phyloP scores from a whole-genome alignment of 2,329 filamentous ascomycete genomes.

The Aureobasidium musti region DNA sequence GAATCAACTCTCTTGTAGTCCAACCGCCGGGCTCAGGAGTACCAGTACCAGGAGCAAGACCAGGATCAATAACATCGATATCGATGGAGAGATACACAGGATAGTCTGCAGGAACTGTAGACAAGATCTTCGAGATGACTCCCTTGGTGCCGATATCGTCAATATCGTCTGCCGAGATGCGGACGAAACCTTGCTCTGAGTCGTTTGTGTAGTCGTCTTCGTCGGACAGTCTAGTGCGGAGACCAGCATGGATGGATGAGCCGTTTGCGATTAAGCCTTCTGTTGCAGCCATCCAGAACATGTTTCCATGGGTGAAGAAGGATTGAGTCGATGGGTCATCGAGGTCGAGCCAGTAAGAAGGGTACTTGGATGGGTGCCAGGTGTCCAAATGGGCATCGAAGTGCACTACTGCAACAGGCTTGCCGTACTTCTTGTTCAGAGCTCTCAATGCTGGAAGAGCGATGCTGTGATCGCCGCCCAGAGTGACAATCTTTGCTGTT shows the following conservation, averaged over 20 bases:
- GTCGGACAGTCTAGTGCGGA: conserved; percentile 73
- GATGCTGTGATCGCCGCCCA: conserved; percentile 55
- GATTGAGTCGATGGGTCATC: conserved; percentile 61
- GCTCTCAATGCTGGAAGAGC: conserved; percentile 55
- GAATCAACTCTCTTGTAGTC: conserved; percentile 84
- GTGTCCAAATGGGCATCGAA: conserved; percentile 73
- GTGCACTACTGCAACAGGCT: conserved; percentile 53
- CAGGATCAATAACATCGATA: conserved; percentile 79
- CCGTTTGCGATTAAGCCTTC: conserved; percentile 77
- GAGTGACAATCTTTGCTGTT: conserved; percentile 50
- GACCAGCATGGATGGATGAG: conserved; percentile 76
- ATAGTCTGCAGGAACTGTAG: conserved; percentile 68
- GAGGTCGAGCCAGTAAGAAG: conserved; percentile 66
- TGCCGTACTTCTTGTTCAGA: conserved; percentile 49
- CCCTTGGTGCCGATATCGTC: conserved; percentile 76
- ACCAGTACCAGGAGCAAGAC: conserved; percentile 68
- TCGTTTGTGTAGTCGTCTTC: conserved; percentile 72
- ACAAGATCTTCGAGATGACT: conserved; percentile 69
- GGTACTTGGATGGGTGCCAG: conserved; percentile 81
- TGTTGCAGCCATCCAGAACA: conserved; percentile 85
- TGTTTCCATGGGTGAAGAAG: conserved; percentile 83
- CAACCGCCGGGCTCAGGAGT: conserved; percentile 90
- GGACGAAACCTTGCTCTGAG: conserved; percentile 71
- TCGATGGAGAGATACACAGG: conserved; percentile 82
- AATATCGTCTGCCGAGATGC: conserved; percentile 82